Percentiles rank a stretch among this genome's conserved stretches.
Conservation (phyloP, 1,139 yeast genomes). For the Candida frijolesensis region DNA sequence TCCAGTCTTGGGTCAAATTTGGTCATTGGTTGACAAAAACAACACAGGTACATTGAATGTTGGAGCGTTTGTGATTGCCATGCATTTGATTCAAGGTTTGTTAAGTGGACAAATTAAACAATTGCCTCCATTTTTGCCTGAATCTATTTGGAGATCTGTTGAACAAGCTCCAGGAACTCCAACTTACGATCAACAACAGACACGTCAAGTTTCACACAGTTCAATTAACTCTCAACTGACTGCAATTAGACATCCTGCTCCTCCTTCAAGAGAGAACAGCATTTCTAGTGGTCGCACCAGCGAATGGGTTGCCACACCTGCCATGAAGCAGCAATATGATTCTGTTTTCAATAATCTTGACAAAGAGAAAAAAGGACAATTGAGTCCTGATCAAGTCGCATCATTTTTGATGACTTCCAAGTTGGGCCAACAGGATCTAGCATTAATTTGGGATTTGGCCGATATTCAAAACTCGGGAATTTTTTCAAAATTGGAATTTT, state of each 20-base stretch:
- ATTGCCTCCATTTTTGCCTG: conserved; percentile 73
- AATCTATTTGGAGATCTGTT: conserved; percentile 64
- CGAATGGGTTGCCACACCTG: conserved; percentile 71
- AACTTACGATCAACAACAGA: not conserved
- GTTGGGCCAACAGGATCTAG: conserved; percentile 80
- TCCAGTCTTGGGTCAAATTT: conserved; percentile 76
- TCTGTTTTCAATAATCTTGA: conserved; percentile 78
- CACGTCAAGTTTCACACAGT: conserved; percentile 44
- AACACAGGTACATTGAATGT: conserved; percentile 71
- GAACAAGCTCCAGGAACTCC: conserved; percentile 16
- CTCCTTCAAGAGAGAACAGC: conserved; percentile 17
- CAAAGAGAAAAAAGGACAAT: conserved; percentile 58
- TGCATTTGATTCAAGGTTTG: conserved; percentile 89
- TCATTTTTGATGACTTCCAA: conserved; percentile 87
- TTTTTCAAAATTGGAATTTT: conserved; percentile 79
- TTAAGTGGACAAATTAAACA: conserved; percentile 67
- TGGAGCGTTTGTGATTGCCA: conserved; percentile 84
- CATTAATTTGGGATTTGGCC: conserved; percentile 92
- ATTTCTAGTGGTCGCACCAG: conserved; percentile 13
- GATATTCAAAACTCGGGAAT: conserved; percentile 87
- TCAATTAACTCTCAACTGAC: conserved; percentile 55
- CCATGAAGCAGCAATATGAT: conserved; percentile 78
- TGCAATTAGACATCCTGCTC: conserved; percentile 36
- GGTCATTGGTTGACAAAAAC: conserved; percentile 83
- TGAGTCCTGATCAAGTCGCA: conserved; percentile 82